phyloP scores from a whole-genome alignment of 441 rosid species.

The Bocquillonia castaneifolia region DNA sequence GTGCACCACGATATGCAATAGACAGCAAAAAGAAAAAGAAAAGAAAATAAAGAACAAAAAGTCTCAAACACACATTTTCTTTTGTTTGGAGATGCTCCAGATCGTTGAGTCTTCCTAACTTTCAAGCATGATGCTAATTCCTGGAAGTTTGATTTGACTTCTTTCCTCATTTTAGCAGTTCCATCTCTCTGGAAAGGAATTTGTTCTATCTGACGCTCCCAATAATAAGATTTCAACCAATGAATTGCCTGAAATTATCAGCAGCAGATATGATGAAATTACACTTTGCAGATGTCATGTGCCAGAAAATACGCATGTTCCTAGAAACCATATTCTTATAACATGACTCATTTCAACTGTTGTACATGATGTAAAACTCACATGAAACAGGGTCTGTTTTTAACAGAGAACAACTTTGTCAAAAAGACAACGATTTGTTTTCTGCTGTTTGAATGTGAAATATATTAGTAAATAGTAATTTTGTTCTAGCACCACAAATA shows the following conservation, averaged over 20 bases:
- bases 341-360: not conserved
- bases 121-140: conserved; percentile 54
- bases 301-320: not conserved
- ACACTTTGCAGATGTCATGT: not conserved
- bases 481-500: not conserved
- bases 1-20: not conserved
- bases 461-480: not conserved
- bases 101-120: conserved; percentile 34
- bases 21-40: not conserved
- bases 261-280: conserved; percentile 6
- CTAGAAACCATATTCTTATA: not conserved
- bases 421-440: not conserved
- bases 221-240: conserved; percentile 79
- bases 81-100: conserved; percentile 37
- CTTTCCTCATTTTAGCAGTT: conserved; percentile 44
- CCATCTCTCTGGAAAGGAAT: conserved; percentile 54
- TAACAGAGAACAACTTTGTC: not conserved
- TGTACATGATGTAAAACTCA: not conserved
- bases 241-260: conserved; percentile 63
- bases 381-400: not conserved
- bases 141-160: conserved; percentile 54
- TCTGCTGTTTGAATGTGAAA: not conserved
- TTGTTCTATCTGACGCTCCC: conserved; percentile 70
- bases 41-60: conserved; percentile 1
- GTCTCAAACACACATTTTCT: conserved; percentile 42